These are phyloP conservation scores for Solanum habrochaites DNA, from an alignment of 257 asterid genomes.

Conservation along the genomic window DNA sequence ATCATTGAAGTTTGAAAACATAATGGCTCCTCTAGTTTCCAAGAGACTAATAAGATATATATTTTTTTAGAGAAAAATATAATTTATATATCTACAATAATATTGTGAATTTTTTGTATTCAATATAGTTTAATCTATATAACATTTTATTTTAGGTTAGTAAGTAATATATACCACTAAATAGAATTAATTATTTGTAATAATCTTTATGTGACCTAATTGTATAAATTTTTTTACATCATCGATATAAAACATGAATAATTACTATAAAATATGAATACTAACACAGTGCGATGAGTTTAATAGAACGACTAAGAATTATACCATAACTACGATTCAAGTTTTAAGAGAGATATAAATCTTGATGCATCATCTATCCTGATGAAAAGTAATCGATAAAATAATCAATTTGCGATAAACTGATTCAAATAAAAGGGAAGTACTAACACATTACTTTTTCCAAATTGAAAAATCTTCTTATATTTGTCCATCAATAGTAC, in stretches of 20 bases:
- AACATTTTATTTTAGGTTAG: neutral
- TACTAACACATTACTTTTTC: neutral
- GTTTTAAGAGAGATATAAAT: too few relatives aligned
- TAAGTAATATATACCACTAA: neutral
- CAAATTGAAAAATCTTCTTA: neutral
- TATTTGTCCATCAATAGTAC: conserved; percentile 2
- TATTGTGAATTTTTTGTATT: neutral
- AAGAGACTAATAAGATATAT: neutral
- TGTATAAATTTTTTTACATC: neutral
- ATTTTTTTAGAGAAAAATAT: neutral
- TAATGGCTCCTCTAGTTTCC: neutral
- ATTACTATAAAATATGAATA: neutral
- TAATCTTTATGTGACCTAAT: neutral
- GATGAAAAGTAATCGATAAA: neutral
- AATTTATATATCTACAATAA: neutral
- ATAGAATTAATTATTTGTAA: neutral
- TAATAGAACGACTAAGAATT: too few relatives aligned
- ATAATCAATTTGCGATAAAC: neutral
- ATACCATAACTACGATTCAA: too few relatives aligned
- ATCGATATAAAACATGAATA: neutral
- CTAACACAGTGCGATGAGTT: neutral
- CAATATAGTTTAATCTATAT: neutral
- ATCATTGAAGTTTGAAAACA: neutral
- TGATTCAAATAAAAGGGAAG: too few relatives aligned
- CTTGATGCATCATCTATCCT: neutral